A percentile compares a stretch with the other conserved stretches of the same genome.
Evolutionary conservation across 768 basidiomycete species (phyloP).

Genomic region (Cytidiella melzeri): DNA sequence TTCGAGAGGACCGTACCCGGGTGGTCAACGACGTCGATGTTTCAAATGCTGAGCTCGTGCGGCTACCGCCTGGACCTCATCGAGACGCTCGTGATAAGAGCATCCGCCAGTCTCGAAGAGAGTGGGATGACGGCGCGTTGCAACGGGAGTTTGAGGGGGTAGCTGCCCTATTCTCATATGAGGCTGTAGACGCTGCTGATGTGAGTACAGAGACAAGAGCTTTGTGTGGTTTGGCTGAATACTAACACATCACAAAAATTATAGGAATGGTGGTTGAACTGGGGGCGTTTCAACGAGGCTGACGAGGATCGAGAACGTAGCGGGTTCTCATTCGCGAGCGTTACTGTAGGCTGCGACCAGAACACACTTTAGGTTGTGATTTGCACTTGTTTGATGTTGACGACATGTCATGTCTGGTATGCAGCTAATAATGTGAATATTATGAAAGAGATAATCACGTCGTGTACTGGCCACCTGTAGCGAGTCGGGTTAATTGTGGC

Average conservation of each 20-base stretch:
- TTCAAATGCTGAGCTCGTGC: constrained; percentile 38
- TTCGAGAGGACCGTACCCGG: constrained; percentile 45
- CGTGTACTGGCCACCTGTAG: no score
- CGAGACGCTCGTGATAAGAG: constrained; percentile 35
- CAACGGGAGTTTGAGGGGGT: constrained; percentile 47
- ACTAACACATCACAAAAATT: background rate
- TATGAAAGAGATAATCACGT: no score
- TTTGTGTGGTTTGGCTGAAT: constrained; percentile 46
- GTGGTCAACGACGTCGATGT: constrained; percentile 39
- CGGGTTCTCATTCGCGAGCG: no score
- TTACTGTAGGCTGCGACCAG: no score
- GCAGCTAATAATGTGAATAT: no score
- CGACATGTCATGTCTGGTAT: no score
- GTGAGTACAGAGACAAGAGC: constrained; percentile 27
- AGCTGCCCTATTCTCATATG: constrained; percentile 42
- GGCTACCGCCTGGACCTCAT: constrained; percentile 36
- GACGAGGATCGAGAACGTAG: background rate
- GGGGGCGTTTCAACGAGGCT: constrained; percentile 31
- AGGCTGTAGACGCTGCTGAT: constrained; percentile 49
- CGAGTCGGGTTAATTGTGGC: background rate
- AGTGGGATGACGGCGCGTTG: constrained; percentile 41
- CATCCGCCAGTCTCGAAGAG: constrained; percentile 24
- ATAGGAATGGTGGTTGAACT: constrained; percentile 55
- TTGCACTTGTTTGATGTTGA: no score
- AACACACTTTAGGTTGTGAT: no score